These are phyloP conservation scores for Myriosclerotinia curreyana DNA, from an alignment of 2,329 filamentous ascomycete genomes.

Conservation along the genomic window DNA sequence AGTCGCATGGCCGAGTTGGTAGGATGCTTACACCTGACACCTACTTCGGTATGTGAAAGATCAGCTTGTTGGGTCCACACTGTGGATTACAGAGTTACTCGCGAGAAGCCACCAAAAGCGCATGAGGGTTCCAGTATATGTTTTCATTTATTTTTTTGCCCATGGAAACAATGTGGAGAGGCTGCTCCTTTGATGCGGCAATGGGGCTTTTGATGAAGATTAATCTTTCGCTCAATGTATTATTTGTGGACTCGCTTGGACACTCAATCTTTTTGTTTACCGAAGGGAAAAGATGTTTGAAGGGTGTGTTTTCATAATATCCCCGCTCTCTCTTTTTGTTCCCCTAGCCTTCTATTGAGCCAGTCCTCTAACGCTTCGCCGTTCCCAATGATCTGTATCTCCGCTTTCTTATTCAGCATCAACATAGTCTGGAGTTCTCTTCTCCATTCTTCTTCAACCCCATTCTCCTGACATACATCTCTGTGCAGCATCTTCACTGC, in stretches of 20 bases:
- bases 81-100: not conserved
- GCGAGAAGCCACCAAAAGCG: not conserved
- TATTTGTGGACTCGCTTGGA: not conserved
- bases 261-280: not conserved
- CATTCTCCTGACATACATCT: conserved; percentile 36
- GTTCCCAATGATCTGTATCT: conserved; percentile 68
- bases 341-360: conserved; percentile 34
- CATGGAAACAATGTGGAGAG: not conserved
- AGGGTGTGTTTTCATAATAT: not conserved
- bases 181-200: not conserved
- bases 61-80: not conserved
- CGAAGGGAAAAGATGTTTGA: not conserved
- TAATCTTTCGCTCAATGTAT: not conserved
- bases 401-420: conserved; percentile 69
- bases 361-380: conserved; percentile 32
- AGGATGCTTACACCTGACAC: not conserved
- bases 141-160: not conserved
- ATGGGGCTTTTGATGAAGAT: not conserved
- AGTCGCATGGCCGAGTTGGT: not conserved
- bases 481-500: conserved; percentile 53
- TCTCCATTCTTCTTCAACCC: conserved; percentile 43
- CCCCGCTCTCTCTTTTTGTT: not conserved
- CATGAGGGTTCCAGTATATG: not conserved
- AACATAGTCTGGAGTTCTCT: conserved; percentile 70
- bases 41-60: not conserved